phyloP scores from a whole-genome alignment of 1,284 basidiomycete species.

The Naganishia sp. region DNA sequence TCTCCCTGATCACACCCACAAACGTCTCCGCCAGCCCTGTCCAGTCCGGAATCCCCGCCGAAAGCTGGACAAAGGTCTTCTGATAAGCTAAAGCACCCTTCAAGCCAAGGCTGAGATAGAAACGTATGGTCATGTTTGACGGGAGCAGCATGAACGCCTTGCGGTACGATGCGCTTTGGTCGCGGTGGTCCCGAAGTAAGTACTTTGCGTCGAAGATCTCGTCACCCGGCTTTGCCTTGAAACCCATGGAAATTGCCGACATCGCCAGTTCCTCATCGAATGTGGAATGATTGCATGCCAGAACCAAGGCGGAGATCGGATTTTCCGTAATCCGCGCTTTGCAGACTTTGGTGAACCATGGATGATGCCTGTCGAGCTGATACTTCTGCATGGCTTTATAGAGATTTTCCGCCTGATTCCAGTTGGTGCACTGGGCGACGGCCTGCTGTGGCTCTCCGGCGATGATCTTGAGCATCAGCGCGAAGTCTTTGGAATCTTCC shows the following conservation, averaged over 20 bases:
- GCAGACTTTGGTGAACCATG: slow-evolving; percentile 3
- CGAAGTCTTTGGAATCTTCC: slow-evolving; percentile 4
- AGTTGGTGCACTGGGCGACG: neutral
- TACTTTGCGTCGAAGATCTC: neutral
- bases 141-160: slow-evolving; percentile 1
- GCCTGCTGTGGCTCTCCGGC: neutral
- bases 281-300: neutral
- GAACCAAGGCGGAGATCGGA: neutral
- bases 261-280: neutral
- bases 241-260: neutral
- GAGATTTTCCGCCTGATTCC: neutral
- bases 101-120: neutral
- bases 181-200: neutral
- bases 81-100: neutral
- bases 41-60: neutral
- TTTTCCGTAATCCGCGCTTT: neutral
- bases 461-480: neutral
- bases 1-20: neutral
- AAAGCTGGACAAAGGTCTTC: neutral
- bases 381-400: slow-evolving; percentile 2
- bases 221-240: neutral
- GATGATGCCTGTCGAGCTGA: slow-evolving; percentile 3
- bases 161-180: neutral
- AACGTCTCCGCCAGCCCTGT: neutral
- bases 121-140: neutral